phyloP scores from a whole-genome alignment of 352 stramenopile species.

The Phytophthora citricola region DNA sequence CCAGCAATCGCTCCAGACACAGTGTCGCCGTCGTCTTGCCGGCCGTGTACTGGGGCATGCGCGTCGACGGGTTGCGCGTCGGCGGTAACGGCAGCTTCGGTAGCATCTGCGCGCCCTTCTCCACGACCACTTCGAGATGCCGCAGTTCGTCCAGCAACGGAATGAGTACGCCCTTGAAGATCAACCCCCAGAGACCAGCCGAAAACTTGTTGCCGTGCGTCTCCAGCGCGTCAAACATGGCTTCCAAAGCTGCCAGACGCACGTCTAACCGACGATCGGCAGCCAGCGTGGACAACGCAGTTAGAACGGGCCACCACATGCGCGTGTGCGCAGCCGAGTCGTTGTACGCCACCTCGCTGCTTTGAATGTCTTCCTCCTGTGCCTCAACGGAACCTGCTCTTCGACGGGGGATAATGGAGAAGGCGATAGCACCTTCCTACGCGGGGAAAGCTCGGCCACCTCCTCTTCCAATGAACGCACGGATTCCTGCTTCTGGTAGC shows the following conservation, averaged over 20 bases:
- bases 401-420: conserved; percentile 34
- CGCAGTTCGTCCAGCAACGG: conserved; percentile 82
- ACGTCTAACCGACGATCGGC: conserved; percentile 92
- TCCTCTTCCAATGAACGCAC: conserved; percentile 65
- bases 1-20: conserved; percentile 66
- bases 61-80: conserved; percentile 17
- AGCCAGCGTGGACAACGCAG: conserved; percentile 95
- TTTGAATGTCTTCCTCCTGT: conserved; percentile 9
- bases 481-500: conserved; percentile 77
- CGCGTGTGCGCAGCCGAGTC: conserved; percentile 75
- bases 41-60: conserved; percentile 42
- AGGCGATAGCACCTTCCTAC: conserved; percentile 11
- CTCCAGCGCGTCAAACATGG: conserved; percentile 79
- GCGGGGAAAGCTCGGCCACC: conserved; percentile 54
- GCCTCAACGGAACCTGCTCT: conserved; percentile 43
- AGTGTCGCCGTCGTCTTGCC: conserved; percentile 71
- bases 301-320: conserved; percentile 96
- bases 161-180: conserved; percentile 90
- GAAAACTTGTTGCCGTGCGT: conserved; percentile 78
- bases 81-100: conserved; percentile 52
- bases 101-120: conserved; percentile 43
- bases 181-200: conserved; percentile 74
- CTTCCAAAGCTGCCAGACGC: conserved; percentile 71
- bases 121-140: conserved; percentile 69
- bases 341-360: conserved; percentile 53